Base-by-base conservation (phyloP, 805 yeast genomes). In the Candida nemodendra region DNA sequence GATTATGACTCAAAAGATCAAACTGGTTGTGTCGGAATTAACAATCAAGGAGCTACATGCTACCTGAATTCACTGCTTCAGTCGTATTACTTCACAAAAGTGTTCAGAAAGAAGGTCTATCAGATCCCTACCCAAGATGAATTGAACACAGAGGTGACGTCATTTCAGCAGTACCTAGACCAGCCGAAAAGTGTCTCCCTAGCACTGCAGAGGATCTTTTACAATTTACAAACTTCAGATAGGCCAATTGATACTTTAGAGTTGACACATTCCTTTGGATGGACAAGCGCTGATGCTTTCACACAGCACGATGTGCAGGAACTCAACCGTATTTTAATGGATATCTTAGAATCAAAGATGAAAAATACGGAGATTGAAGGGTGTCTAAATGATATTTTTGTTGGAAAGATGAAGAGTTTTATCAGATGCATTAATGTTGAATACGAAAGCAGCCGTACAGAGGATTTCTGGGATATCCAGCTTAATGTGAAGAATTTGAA, bases 261-360 rank as follows among this genome's bases (percentile, higher is more conserved):
- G 56, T 70, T 93, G 36, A 93, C 99, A 0, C 77, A 79, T 42
- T 82, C 97, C 0, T 93, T 93, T 70, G 99, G 99, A 7, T 93
- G 99, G 99, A 96, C 89, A 57, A 75, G 86, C 8, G 81, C 83
- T 5, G 99, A 93, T 50, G 95, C 97, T 0, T 93, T 93, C 62
- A 86, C 95, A 2, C 99, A 93, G 64, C 98, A 93, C 63, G 99
- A 93, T 59, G 97, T 93, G 12, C 99, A 93, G 60, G 99, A 93
- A 61, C 71, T 93, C 58, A 89, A 90, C 59, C 80, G 99, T 51
- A 89, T 93, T 26, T 71, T 93, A 56, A 91, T 93, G 97, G 99
- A 93, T 61, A 79, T 83, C 48, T 71, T 93, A 30, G 99, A 93
- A 60, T 71, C 79, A 3, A 84, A 86, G 36, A 89, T 93, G 97